Evolutionary conservation across 331 rosid species (phyloP).

Genomic region (Pyracantha coccinea): DNA sequence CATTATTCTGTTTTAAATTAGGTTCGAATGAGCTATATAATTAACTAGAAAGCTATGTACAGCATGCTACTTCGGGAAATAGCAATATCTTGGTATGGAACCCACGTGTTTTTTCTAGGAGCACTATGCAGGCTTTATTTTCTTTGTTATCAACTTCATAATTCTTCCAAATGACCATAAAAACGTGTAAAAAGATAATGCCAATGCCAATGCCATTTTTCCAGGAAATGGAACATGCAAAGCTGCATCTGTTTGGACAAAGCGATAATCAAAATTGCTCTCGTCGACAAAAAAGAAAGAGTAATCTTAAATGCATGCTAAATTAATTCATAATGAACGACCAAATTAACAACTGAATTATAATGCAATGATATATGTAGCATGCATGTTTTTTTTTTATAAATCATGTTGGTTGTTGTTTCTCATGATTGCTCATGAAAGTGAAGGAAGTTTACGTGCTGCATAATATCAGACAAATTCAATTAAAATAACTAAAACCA

Average conservation of each 20-base stretch:
- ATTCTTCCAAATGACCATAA: not conserved
- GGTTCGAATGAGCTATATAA: not conserved
- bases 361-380: not conserved
- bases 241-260: not conserved
- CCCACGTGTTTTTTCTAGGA: no score
- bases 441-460: not conserved
- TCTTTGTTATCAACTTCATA: not conserved
- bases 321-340: no score
- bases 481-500: no score
- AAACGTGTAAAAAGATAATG: no score
- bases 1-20: not conserved
- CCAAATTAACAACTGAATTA: no score
- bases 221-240: not conserved
- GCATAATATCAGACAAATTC: not conserved
- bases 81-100: not conserved
- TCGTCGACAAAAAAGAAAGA: fast-evolving
- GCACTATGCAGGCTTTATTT: not conserved
- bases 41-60: not conserved
- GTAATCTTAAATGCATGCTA: no score
- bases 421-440: not conserved
- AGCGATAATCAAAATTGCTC: not conserved
- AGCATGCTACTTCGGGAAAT: not conserved
- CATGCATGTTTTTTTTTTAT: not conserved
- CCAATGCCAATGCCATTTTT: no score
- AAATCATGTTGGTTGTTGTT: not conserved